Conservation (phyloP, 305 asterid genomes). For the Fraxinus ornus region DNA sequence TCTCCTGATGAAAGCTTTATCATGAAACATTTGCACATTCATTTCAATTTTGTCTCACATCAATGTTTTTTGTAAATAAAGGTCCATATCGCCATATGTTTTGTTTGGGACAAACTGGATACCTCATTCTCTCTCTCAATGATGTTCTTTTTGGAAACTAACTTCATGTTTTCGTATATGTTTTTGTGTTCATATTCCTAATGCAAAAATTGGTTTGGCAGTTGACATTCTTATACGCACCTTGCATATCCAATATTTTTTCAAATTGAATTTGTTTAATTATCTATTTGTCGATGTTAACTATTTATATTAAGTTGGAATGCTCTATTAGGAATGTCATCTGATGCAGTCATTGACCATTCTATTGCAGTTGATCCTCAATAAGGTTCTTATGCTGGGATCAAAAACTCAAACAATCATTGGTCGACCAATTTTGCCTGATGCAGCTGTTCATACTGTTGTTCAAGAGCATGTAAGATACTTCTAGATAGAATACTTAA, state of each 20-base stretch:
- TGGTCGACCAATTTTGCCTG: slow-evolving; percentile 89
- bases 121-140: background rate
- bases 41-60: background rate
- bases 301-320: slow-evolving; percentile 11
- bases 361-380: slow-evolving; percentile 67
- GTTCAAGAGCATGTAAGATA: slow-evolving; percentile 96
- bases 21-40: background rate
- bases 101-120: background rate
- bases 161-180: background rate
- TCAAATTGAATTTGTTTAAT: background rate
- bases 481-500: slow-evolving; percentile 2
- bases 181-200: background rate
- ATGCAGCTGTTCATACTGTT: slow-evolving; percentile 91
- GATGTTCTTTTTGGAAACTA: background rate
- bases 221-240: background rate
- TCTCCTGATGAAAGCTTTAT: background rate
- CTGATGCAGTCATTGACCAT: slow-evolving; percentile 10
- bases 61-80: background rate
- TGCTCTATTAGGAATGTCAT: slow-evolving; percentile 16
- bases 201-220: background rate
- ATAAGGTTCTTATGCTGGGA: slow-evolving; percentile 89
- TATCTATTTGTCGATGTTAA: background rate
- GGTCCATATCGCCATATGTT: background rate
- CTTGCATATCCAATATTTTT: slow-evolving; percentile 3
- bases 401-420: slow-evolving; percentile 70